Base-by-base conservation (phyloP, 345 rosid species). In the Clausena lansium region DNA sequence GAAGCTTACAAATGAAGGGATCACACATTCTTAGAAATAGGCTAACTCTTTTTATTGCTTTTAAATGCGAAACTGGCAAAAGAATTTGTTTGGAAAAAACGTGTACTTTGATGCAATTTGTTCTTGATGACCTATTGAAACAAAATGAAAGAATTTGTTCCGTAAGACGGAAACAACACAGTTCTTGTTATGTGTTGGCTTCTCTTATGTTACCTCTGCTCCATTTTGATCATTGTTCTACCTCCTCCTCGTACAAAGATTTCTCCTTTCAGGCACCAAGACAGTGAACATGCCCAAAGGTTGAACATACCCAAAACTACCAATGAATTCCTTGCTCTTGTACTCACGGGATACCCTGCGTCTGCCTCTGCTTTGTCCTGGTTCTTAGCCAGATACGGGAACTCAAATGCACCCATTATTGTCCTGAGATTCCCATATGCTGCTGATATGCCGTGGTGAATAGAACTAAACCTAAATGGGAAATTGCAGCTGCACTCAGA, bases 301-400 rank as follows among this genome's bases (percentile, higher is more conserved):
- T 4, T 45, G 50, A 13, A 45, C 13, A 45, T 45, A 45, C 50
- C 50, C 17, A 45, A 45, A 0, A 4, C 47, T 10, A 10, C 47
- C 9, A 41, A 41, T 41, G 47, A 41, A 41, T 41, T 73, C 66
- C 47, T 54, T 25, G 67, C 67, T 6, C 76, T 61, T 9, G 54
- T 78, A 19, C 58, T 64, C 66, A 71, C 41, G 27, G 71, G 77
- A 24, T 55, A 52, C 67, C 77, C 77, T 22, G 73, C 76, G 47
- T 78, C 80, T 8, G 80, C 54, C 70, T 62, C 61, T n/a, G 64
- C 45, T 22, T 78, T 64, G 61, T 78, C 77, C 77, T 72, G 65
- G 62, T 54, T 55, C 47, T 73, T 60, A 47, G 76, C 81, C 75
- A 64, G 58, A 5, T 62, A 28, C 55, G 65, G 20, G 41, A 71